Evolutionary conservation across 768 basidiomycete species (phyloP).

Genomic region (Suillus weaverae): DNA sequence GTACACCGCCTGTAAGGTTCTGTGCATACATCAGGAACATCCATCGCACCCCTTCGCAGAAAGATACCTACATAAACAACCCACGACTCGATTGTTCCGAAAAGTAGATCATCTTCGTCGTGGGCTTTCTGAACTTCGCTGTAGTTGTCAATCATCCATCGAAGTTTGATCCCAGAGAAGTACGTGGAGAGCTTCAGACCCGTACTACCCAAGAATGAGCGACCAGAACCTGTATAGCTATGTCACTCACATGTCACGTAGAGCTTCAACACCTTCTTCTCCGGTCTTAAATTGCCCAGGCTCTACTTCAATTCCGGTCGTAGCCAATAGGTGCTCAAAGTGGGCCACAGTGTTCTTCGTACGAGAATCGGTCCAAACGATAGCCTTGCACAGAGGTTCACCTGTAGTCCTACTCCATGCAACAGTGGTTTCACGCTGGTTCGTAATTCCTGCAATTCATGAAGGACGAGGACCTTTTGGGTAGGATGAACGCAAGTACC

Average conservation of each 20-base stretch:
- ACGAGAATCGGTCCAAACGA: slow-evolving; percentile 97
- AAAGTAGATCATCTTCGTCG: slow-evolving; percentile 75
- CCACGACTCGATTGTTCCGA: slow-evolving; percentile 98
- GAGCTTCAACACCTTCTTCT: slow-evolving; percentile 59
- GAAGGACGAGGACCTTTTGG: not conserved
- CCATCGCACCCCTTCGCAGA: slow-evolving; percentile 17
- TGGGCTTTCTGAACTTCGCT: slow-evolving; percentile 76
- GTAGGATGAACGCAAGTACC: slow-evolving; percentile 49
- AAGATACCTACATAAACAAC: slow-evolving; percentile 70
- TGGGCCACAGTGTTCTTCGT: slow-evolving; percentile 85
- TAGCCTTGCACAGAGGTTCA: slow-evolving; percentile 81
- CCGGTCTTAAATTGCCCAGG: slow-evolving; percentile 71
- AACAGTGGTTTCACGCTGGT: slow-evolving; percentile 95
- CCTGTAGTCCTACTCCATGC: slow-evolving; percentile 92
- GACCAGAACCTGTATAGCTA: not conserved
- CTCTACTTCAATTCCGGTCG: slow-evolving; percentile 72
- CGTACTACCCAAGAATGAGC: slow-evolving; percentile 49
- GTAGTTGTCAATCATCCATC: slow-evolving; percentile 94
- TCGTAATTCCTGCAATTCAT: slow-evolving; percentile 73
- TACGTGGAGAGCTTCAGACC: slow-evolving; percentile 96
- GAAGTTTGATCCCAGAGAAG: slow-evolving; percentile 94
- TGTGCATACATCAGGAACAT: slow-evolving; percentile 28
- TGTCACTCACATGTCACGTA: slow-evolving; percentile 65
- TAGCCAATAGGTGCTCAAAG: slow-evolving; percentile 68
- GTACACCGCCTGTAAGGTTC: slow-evolving; percentile 82